A percentile compares a stretch with the other conserved stretches of the same genome.
These are phyloP conservation scores for Fraxinus anomala DNA, from an alignment of 257 asterid genomes.

Conservation along the genomic window DNA sequence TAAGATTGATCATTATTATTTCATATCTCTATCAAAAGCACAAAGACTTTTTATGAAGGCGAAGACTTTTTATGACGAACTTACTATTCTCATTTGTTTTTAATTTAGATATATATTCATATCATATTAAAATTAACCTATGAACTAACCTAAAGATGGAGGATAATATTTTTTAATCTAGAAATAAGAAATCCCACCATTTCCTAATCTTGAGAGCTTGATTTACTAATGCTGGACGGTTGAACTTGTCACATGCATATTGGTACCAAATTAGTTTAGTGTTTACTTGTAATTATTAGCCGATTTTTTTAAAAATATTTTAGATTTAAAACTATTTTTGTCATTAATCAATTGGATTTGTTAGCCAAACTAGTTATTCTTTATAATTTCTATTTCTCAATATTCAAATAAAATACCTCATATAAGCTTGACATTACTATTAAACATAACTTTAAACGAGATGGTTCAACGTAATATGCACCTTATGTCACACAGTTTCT, in stretches of 20 bases:
- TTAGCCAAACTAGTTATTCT: neutral
- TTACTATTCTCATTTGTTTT: neutral
- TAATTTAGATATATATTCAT: neutral
- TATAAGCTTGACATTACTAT: neutral
- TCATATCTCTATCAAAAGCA: too few relatives aligned
- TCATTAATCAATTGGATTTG: neutral
- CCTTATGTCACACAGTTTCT: neutral
- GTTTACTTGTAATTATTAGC: neutral
- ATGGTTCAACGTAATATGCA: too few relatives aligned
- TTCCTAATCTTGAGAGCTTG: neutral
- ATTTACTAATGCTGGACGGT: neutral
- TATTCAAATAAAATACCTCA: neutral
- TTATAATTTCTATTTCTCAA: neutral
- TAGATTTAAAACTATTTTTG: neutral
- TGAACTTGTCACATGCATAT: neutral
- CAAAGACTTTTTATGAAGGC: too few relatives aligned
- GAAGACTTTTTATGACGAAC: neutral
- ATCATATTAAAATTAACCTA: neutral
- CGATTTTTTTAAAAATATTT: neutral
- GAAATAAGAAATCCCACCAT: neutral
- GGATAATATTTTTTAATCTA: neutral
- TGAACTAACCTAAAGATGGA: neutral
- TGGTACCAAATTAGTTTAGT: neutral
- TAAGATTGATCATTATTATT: too few relatives aligned
- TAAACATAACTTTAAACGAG: too few relatives aligned